Base-by-base conservation (phyloP, 768 basidiomycete species). In the Termitomyces sp. region DNA sequence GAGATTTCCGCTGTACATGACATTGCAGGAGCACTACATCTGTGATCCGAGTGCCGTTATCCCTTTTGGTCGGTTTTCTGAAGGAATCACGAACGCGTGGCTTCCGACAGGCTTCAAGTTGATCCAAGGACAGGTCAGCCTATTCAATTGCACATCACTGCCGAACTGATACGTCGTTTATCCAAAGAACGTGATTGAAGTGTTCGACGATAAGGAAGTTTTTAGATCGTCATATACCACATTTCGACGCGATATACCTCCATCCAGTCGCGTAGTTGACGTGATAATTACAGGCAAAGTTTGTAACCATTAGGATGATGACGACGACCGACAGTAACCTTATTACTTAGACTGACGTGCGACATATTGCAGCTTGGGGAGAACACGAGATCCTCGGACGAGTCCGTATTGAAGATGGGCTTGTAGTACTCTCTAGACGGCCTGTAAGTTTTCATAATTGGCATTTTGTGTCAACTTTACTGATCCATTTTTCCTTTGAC, bases 351-450 rank as follows among this genome's bases (percentile, higher is more conserved):
- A 79, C 79, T 6, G 81, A 81, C 54, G 71, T 72, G 38, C 70
- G 67, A 18, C 74, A 79, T 58, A 72, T 75, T 24, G 67, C 71
- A 20, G 81, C 81, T 2, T 88, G 86, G 87, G 84, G 82, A 2
- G 76, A 72, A 3, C 81, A 79, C 56, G 75, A 70, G 49, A 72
- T 87, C 51, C 67, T 81, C 43, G 87, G 87, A 38, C 79, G 85
- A 32, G 71, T 88, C 14, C 73, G 87, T 32, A 68, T 81, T 8
- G 72, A 73, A 40, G 87, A 88, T 67, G 87, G 87, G 14, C 70
- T 87, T 40, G 71, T 86, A 30, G 76, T 80, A 3, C 67, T 88
- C 35, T 61, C 76, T 28, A 77, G 81, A 54, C 75, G 80, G 70
- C 78, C 84, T 54, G 82, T 82, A 55, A 57, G 79, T 70, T 30